phyloP scores from a whole-genome alignment of 352 stramenopile genomes.

The Globisporangium nunn region DNA sequence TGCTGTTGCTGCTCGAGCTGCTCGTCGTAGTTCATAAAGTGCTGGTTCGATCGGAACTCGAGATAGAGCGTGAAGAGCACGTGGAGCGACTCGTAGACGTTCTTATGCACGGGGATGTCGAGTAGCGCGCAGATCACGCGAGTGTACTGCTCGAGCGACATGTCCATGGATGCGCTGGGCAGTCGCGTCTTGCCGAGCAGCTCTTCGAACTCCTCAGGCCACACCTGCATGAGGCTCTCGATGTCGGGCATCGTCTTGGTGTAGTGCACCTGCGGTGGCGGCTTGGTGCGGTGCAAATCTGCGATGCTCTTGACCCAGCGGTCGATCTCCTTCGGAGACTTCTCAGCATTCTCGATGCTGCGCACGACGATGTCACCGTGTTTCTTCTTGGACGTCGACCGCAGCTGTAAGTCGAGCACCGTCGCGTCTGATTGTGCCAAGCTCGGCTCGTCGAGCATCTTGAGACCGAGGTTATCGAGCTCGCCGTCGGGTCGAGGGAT shows the following conservation, averaged over 20 bases:
- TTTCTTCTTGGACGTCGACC: conserved; percentile 93
- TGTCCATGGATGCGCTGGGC: conserved; percentile 83
- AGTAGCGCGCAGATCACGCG: conserved; percentile 90
- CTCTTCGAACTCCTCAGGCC: conserved; percentile 83
- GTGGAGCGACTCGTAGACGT: conserved; percentile 93
- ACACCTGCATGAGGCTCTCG: conserved; percentile 92
- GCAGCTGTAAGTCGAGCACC: conserved; percentile 93
- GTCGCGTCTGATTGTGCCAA: conserved; percentile 91
- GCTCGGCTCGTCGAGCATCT: conserved; percentile 91
- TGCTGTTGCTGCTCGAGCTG: conserved; percentile 21
- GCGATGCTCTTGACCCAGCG: conserved; percentile 94
- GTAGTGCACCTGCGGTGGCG: conserved; percentile 90
- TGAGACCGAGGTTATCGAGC: conserved; percentile 87
- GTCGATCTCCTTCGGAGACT: conserved; percentile 90
- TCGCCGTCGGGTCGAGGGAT: conserved; percentile 90
- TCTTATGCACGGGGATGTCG: conserved; percentile 93
- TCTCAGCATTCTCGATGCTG: conserved; percentile 93
- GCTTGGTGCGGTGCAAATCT: conserved; percentile 92
- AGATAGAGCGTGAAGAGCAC: conserved; percentile 93
- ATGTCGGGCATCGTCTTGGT: conserved; percentile 93
- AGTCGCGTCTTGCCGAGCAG: conserved; percentile 64
- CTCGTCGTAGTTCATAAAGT: conserved; percentile 88
- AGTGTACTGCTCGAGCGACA: conserved; percentile 91
- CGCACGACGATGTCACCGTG: conserved; percentile 88
- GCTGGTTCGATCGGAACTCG: conserved; percentile 90